Conservation (phyloP, 2,329 filamentous ascomycete species). For the Fonsecaea erecta region DNA sequence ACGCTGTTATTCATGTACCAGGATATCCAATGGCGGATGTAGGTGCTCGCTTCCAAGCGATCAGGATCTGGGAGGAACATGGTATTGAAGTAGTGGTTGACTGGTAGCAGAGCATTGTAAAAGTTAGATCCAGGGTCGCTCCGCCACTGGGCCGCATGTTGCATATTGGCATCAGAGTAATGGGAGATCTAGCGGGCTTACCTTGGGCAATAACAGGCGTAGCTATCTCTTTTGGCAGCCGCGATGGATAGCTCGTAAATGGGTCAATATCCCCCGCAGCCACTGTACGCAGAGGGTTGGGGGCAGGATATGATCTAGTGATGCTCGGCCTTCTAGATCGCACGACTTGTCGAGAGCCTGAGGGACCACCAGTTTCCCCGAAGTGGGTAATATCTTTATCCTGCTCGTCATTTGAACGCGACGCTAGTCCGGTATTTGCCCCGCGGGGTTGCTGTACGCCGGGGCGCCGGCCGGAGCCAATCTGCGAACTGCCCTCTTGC, state of each 20-base stretch:
- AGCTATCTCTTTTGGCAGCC: constrained; percentile 11
- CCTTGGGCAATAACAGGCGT: constrained; percentile 11
- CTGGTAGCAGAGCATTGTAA: not conserved
- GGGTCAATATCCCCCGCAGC: constrained; percentile 12
- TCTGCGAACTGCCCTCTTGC: not conserved
- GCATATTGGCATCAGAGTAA: not conserved
- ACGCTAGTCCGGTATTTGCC: not conserved
- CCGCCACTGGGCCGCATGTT: not conserved
- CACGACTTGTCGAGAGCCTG: constrained; percentile 7
- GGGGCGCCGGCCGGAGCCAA: not conserved
- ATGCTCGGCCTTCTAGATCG: constrained; percentile 8
- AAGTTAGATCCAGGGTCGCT: not conserved
- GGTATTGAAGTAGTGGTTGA: constrained; percentile 15
- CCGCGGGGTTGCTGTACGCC: not conserved
- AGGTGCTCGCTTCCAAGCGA: not conserved
- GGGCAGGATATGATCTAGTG: not conserved
- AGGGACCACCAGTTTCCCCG: not conserved
- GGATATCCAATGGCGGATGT: constrained; percentile 5
- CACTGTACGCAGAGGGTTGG: constrained; percentile 6
- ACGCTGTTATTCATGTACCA: constrained; percentile 15
- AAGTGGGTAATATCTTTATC: not conserved
- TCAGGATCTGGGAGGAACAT: constrained; percentile 15
- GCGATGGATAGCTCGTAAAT: constrained; percentile 15
- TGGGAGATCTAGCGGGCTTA: too few relatives aligned
- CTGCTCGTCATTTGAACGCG: not conserved